phyloP scores from a whole-genome alignment of 2,329 filamentous ascomycete genomes.

The Fonsecaea multimorphosa region DNA sequence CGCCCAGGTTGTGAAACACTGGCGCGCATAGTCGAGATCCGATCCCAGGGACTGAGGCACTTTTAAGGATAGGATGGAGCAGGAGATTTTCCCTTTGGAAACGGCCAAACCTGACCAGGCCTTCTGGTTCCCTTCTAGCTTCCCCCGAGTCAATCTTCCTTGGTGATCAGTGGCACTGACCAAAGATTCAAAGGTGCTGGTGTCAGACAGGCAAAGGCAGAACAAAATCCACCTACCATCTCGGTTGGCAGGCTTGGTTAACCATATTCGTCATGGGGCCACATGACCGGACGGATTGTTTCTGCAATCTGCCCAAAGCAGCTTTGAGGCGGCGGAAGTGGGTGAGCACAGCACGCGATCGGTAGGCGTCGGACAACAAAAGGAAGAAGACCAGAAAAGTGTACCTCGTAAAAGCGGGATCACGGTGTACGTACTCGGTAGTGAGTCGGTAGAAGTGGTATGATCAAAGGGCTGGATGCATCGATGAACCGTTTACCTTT shows the following conservation, averaged over 20 bases:
- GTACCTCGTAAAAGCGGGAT: background rate
- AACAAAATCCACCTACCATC: background rate
- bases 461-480: background rate
- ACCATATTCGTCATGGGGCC: slow-evolving; percentile 1
- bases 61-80: background rate
- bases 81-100: background rate
- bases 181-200: background rate
- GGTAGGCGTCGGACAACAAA: background rate
- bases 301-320: background rate
- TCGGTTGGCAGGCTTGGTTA: background rate
- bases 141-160: background rate
- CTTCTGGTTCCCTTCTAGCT: background rate
- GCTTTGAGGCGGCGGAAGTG: background rate
- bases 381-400: background rate
- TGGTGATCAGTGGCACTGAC: background rate
- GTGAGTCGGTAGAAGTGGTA: background rate
- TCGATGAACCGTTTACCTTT: slow-evolving; percentile 1
- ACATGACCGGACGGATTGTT: background rate
- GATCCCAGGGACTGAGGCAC: background rate
- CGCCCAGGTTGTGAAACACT: slow-evolving; percentile 16
- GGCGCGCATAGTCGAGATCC: slow-evolving; percentile 16
- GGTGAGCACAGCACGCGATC: background rate
- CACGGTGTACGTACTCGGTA: background rate
- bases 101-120: background rate
- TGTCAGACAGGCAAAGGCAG: background rate